Evolutionary conservation across 805 yeast genomes (phyloP), one percentile per base, ranked within the genome.

Genomic region (Torulaspora franciscae): DNA sequence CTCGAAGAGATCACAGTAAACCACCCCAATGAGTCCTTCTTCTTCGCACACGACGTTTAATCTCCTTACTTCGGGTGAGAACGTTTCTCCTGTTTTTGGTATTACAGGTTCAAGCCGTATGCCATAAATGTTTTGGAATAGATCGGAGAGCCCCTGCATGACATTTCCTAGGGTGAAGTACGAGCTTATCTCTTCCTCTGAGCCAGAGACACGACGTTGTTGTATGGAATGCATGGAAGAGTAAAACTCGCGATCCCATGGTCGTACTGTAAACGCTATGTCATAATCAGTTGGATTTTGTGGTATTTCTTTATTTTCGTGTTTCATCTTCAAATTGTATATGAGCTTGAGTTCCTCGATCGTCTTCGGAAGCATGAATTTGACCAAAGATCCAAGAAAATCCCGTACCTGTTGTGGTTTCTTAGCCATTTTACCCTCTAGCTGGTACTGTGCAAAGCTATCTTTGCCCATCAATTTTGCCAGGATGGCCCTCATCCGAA

Each of bases 191-290:
- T 75, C 77, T 33, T 71, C 73, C 35, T 55, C 61, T 37, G 64
- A 65, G 19, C 40, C 67, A 58, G 15, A 71, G 64, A 52, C 69
- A 37, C 58, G 62, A 8, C 52, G 55, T 23, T 49, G 50, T 26
- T 54, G 59, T 0, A 62, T 46, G 7, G 67, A 50, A 41, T 59
- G 57, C 11, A 67, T 55, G n/a, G 71, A 51, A 8, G 72, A 58
- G 48, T 67, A 74, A 58, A 76, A 90, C 51, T 89, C 95, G 49
- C 95, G 75, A 64, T 93, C 98, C 98, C 98, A 93, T 1, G 96
- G 96, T 48, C 79, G 76, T 26, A 89, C 72, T 9, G 64, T 62
- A 7, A 65, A 65, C 4, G 76, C 61, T 2, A 79, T 65, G 17
- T 74, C 73, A 13, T 66, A 67, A 45, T 67, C 71, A 25, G 64